A percentile compares a stretch with the other conserved stretches of the same genome.
These are phyloP conservation scores for Trichophyton simii DNA, from an alignment of 2,329 filamentous ascomycete genomes.

Conservation along the genomic window DNA sequence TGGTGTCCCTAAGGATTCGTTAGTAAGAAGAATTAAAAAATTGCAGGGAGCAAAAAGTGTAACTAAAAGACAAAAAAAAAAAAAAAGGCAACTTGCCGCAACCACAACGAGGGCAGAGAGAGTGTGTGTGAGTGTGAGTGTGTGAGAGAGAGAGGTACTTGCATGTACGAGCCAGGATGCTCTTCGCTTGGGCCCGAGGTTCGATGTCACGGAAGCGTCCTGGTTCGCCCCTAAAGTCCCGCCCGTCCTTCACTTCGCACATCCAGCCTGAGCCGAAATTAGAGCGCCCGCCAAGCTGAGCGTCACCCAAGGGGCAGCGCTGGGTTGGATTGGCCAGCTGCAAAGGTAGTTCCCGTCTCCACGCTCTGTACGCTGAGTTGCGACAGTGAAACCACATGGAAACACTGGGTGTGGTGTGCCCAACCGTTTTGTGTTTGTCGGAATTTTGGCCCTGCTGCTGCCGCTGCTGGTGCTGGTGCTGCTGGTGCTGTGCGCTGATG, in stretches of 20 bases:
- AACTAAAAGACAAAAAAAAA: background rate
- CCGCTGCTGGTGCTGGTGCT: background rate
- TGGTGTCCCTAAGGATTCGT: background rate
- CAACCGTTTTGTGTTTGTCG: background rate
- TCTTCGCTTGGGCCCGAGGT: conserved; percentile 4
- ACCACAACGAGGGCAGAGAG: background rate
- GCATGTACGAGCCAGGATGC: background rate
- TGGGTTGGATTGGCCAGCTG: background rate
- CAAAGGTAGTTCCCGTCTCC: background rate
- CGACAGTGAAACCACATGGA: conserved; percentile 5
- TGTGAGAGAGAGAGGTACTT: background rate
- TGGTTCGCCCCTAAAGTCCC: conserved; percentile 2
- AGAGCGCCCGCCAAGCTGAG: background rate
- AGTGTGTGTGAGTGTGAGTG: no score
- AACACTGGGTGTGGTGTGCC: background rate
- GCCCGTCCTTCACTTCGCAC: background rate
- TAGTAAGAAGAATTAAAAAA: background rate
- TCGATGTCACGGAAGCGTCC: conserved; percentile 1
- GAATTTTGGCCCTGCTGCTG: background rate
- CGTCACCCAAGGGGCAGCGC: background rate
- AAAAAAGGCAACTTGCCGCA: background rate
- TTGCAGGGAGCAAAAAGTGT: background rate
- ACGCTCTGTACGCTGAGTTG: background rate
- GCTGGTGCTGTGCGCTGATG: background rate
- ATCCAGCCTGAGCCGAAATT: conserved; percentile 5